Evolutionary conservation across 441 rosid genomes (phyloP).

Genomic region (Capsella rubella): DNA sequence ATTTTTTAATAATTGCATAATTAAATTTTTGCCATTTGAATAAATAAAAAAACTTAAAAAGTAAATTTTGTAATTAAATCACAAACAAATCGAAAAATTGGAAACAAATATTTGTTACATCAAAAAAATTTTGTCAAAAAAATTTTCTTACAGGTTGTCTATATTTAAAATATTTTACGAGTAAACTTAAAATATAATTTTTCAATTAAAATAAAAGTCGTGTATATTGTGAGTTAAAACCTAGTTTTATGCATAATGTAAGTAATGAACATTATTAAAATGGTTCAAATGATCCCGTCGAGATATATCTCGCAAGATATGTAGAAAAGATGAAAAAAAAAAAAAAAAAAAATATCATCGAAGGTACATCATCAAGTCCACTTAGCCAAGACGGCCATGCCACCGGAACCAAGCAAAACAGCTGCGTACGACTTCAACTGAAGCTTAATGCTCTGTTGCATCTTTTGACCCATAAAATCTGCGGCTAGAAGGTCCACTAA

Average conservation of each 20-base stretch:
- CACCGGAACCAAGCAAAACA: slow-evolving; percentile 44
- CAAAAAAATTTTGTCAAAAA: too few relatives aligned
- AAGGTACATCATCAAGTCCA: slow-evolving; percentile 37
- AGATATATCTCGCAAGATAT: background rate
- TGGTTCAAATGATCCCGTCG: background rate
- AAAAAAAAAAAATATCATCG: background rate
- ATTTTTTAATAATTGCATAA: too few relatives aligned
- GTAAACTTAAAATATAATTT: too few relatives aligned
- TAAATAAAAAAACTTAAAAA: too few relatives aligned
- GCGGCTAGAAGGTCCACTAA: slow-evolving; percentile 39
- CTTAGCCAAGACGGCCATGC: slow-evolving; percentile 42
- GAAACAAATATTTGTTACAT: too few relatives aligned
- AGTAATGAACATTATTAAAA: background rate
- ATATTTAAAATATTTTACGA: too few relatives aligned
- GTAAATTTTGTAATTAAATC: too few relatives aligned
- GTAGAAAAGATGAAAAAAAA: background rate
- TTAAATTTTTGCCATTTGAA: too few relatives aligned
- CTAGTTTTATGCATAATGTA: background rate
- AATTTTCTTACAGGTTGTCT: too few relatives aligned
- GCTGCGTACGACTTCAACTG: slow-evolving; percentile 37
- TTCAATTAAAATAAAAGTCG: too few relatives aligned
- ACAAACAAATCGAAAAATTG: too few relatives aligned
- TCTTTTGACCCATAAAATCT: slow-evolving; percentile 43
- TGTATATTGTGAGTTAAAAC: too few relatives aligned
- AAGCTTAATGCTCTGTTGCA: slow-evolving; percentile 41